These are phyloP conservation scores for Solanum clarkiae DNA, from an alignment of 257 asterid species.

Conservation along the genomic window DNA sequence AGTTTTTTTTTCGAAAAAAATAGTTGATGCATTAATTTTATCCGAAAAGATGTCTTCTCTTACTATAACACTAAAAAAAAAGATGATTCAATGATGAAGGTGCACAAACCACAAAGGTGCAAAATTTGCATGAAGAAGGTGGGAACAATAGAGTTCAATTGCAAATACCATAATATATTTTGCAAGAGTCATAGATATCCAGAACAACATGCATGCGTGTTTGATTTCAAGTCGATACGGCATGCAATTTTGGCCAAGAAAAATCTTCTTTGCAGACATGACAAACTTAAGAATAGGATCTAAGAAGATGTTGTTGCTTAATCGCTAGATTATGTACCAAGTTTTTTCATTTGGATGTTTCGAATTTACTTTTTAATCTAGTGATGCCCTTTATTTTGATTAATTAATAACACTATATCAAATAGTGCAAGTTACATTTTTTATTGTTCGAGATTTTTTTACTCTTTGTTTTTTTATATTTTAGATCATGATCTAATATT, in stretches of 20 bases:
- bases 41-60: not conserved
- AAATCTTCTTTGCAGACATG: slow-evolving; percentile 6
- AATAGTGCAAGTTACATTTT: not conserved
- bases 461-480: no score
- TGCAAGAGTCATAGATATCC: slow-evolving; percentile 21
- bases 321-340: not conserved
- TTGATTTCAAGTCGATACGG: slow-evolving; percentile 18
- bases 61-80: not conserved
- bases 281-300: not conserved
- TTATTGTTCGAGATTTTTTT: no score
- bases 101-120: slow-evolving; percentile 1
- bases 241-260: slow-evolving; percentile 1
- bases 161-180: slow-evolving; percentile 14
- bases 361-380: not conserved
- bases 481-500: no score
- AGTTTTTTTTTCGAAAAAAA: no score
- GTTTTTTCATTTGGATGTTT: not conserved
- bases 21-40: not conserved
- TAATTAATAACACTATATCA: not conserved
- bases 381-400: not conserved
- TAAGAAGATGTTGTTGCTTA: not conserved
- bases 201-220: slow-evolving; percentile 14
- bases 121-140: slow-evolving; percentile 15
- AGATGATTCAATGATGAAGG: not conserved
- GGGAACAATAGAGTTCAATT: slow-evolving; percentile 9